Evolutionary conservation across 2,329 filamentous ascomycete species (phyloP).

Genomic region (Trichoderma oligosporum): DNA sequence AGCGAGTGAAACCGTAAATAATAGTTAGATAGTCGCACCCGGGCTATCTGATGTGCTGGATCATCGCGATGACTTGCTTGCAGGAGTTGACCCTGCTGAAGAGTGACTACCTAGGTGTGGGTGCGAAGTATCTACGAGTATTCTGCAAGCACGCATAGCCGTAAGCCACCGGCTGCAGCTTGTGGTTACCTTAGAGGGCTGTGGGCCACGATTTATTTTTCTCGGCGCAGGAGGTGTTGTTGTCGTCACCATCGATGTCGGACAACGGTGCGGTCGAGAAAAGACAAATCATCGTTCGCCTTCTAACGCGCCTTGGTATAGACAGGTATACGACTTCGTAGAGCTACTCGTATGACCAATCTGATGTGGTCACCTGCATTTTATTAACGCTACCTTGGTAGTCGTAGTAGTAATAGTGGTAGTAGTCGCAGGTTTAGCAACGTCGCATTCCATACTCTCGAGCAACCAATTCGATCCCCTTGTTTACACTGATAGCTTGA

Average conservation of each 20-base stretch:
- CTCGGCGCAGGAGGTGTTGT: not conserved
- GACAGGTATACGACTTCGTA: too few species aligned
- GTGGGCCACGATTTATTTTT: not conserved
- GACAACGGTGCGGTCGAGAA: constrained; percentile 7
- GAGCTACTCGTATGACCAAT: constrained; percentile 14
- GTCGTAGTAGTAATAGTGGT: not conserved
- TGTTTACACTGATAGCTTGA: not conserved
- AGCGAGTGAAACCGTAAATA: not conserved
- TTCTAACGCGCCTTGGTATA: constrained; percentile 5
- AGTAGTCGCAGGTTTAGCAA: constrained; percentile 4
- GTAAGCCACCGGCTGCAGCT: constrained; percentile 7
- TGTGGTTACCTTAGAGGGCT: constrained; percentile 1
- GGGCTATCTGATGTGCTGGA: constrained; percentile 18
- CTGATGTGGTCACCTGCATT: constrained; percentile 16
- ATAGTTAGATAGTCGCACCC: not conserved
- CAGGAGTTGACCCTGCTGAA: not conserved
- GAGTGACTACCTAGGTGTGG: not conserved
- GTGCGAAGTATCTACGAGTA: not conserved
- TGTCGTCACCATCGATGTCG: constrained; percentile 3
- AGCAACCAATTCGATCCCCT: constrained; percentile 7
- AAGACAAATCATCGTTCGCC: not conserved
- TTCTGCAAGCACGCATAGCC: not conserved
- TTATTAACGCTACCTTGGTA: constrained; percentile 8
- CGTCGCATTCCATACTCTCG: constrained; percentile 7
- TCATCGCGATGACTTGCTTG: constrained; percentile 8